Conservation (phyloP, 2,329 filamentous ascomycete genomes). For the Coniochaeta sp. region DNA sequence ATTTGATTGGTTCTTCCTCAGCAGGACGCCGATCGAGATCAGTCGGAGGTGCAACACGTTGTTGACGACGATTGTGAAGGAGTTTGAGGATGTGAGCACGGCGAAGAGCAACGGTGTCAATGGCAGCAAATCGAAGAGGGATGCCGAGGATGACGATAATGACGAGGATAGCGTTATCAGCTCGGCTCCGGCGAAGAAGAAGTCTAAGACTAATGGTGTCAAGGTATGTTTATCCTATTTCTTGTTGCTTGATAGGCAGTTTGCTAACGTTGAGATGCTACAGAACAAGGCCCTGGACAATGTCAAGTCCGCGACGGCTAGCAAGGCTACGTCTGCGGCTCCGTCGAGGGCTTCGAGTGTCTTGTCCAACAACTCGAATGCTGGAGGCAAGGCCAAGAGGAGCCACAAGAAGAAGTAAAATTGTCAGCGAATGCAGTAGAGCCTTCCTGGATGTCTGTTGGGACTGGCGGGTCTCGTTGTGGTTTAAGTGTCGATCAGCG, state of each 20-base stretch:
- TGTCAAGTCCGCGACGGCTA: conserved; percentile 63
- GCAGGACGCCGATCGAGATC: conserved; percentile 86
- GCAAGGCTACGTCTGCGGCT: conserved; percentile 67
- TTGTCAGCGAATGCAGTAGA: neutral
- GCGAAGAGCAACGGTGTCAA: conserved; percentile 43
- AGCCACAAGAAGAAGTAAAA: conserved; percentile 38
- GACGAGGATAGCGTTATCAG: conserved; percentile 76
- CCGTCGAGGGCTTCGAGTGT: conserved; percentile 87
- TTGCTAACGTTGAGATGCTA: neutral
- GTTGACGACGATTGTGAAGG: conserved; percentile 87
- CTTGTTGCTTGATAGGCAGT: neutral
- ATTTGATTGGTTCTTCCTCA: conserved; percentile 99
- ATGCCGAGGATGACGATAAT: conserved; percentile 72
- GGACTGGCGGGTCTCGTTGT: neutral
- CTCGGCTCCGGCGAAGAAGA: conserved; percentile 86
- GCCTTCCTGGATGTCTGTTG: neutral
- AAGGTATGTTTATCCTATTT: conserved; percentile 54
- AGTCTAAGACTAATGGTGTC: conserved; percentile 70
- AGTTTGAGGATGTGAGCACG: conserved; percentile 68
- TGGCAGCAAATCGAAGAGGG: conserved; percentile 60
- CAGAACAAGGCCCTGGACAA: conserved; percentile 93
- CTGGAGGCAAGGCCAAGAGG: conserved; percentile 35
- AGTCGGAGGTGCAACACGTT: conserved; percentile 88
- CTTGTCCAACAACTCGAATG: conserved; percentile 59
- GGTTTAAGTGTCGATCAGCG: neutral